These are phyloP conservation scores for Musa balbisiana DNA, from an alignment of 202 grass and related monocot genomes.

Conservation along the genomic window DNA sequence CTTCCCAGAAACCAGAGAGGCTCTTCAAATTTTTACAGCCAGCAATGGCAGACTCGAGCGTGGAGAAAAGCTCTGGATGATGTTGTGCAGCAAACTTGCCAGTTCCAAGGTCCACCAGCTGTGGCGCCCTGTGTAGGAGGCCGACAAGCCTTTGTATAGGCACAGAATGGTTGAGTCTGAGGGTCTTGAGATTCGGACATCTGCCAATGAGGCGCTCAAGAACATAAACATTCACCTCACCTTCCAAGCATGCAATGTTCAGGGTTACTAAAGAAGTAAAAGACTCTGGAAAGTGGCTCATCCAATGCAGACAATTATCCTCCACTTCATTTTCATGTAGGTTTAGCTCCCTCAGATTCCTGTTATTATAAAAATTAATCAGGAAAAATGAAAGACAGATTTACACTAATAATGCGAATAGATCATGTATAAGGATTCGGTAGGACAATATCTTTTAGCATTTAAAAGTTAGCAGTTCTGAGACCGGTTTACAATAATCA, in stretches of 20 bases:
- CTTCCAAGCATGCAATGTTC: constrained; percentile 53
- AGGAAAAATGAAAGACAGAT: not conserved
- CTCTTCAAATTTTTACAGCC: constrained; percentile 43
- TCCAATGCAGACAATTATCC: constrained; percentile 44
- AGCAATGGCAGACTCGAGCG: constrained; percentile 44
- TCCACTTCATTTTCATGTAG: constrained; percentile 53
- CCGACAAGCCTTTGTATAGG: constrained; percentile 49
- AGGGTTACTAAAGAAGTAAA: constrained; percentile 58
- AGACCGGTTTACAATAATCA: too few relatives aligned
- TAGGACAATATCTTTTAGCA: too few relatives aligned
- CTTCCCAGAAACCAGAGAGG: constrained; percentile 50
- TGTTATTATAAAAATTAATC: constrained; percentile 15
- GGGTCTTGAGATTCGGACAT: constrained; percentile 56
- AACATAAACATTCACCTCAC: constrained; percentile 37
- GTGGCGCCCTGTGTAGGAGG: constrained; percentile 40
- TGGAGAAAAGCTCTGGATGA: constrained; percentile 46
- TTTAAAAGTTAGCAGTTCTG: too few relatives aligned
- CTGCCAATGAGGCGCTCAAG: constrained; percentile 59
- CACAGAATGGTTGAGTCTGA: constrained; percentile 50
- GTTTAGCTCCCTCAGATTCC: constrained; percentile 55
- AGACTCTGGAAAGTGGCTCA: constrained; percentile 58
- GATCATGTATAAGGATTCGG: too few relatives aligned
- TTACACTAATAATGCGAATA: not conserved
- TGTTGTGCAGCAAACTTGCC: constrained; percentile 45
- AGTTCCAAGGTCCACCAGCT: constrained; percentile 51